Evolutionary conservation across 768 basidiomycete species (phyloP).

Genomic region (Psilocybe tampanensis): DNA sequence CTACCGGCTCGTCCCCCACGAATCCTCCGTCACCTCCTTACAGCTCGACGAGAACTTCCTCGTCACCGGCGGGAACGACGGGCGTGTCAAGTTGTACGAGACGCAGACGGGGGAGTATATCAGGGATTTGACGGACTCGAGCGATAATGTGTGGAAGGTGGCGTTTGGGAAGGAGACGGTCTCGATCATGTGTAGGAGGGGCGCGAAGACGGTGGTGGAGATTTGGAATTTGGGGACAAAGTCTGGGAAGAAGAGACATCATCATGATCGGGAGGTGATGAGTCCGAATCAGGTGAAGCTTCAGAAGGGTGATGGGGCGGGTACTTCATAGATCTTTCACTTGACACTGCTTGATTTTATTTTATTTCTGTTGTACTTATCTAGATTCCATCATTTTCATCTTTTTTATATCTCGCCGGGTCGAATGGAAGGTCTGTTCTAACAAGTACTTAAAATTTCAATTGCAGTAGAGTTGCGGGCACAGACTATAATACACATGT

Average conservation of each 20-base stretch:
- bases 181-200: conserved; percentile 80
- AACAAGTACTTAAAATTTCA: no score
- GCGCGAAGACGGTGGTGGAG: conserved; percentile 85
- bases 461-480: no score
- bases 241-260: not conserved
- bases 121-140: conserved; percentile 74
- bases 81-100: conserved; percentile 76
- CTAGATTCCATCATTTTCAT: not conserved
- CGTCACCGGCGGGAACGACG: conserved; percentile 85
- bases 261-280: not conserved
- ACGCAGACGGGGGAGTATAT: conserved; percentile 65
- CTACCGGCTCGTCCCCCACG: conserved; percentile 85
- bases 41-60: conserved; percentile 86
- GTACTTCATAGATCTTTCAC: not conserved
- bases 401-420: not conserved
- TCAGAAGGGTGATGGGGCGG: not conserved
- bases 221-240: conserved; percentile 67
- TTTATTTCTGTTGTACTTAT: not conserved
- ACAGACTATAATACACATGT: no score
- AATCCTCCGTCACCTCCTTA: conserved; percentile 82
- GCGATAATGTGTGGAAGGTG: conserved; percentile 89
- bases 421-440: no score
- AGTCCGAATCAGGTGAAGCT: not conserved
- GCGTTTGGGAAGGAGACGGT: conserved; percentile 63
- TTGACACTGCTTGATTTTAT: not conserved